Base-by-base conservation (phyloP, 106 monocot genomes). In the Platanthera zijinensis region DNA sequence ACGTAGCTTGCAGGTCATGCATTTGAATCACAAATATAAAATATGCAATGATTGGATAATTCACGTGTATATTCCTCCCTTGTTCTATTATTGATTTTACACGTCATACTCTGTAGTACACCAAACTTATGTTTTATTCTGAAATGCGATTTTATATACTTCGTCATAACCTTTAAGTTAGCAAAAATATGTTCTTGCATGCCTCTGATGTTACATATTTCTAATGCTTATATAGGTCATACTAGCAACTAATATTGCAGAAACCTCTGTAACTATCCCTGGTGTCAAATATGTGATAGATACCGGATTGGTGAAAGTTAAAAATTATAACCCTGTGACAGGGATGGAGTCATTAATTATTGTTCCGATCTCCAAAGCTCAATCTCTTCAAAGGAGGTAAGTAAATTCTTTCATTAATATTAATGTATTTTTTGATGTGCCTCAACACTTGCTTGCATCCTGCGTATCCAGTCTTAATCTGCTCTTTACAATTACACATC, bases 251-350 rank as follows among this genome's bases (percentile, higher is more conserved):
- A 99, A 99, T 88, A 94, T 99, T 79, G 97, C 94, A 49, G 97
- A 99, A 77, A 99, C 97, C 82, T 99, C 97, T 62, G 84, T 99
- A 48, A 99, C 94, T 79, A 99, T 99, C 49, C 97, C 92, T 79
- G 97, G 97, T 52, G 91, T 99, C 79, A 99, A 92, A 71, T 99
- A 83, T 87, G 97, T 99, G 21, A 88, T 99, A 57, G 97, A 99
- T 76, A 86, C 97, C 76, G 97, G 97, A 75, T 76, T 91, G 82
- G 97, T 94, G 32, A 94, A 99, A 85, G 89, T 88, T 79, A 91
- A 94, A 51, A 86, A 84, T 69, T 99, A 99, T 69, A 92, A 90
- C 46, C 92, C 89, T 54, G 74, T 85, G 10, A 99, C 97, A 13
- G 97, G 97, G 73, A 81, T 94, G 83, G 94, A 99, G 62, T 88